Conservation (phyloP, 2,329 filamentous ascomycete species). For the Onygenales sp. region DNA sequence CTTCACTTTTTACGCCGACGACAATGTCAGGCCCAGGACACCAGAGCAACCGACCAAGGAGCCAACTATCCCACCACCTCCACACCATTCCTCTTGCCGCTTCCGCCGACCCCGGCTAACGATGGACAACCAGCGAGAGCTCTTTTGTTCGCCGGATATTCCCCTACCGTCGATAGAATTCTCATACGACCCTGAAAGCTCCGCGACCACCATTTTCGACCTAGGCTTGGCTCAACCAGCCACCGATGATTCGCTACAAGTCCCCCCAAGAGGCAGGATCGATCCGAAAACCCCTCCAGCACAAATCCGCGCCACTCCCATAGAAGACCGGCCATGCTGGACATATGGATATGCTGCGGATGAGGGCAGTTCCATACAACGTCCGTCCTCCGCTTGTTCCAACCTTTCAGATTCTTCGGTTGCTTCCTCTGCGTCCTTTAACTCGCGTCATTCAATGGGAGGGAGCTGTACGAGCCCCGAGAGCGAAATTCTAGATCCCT, state of each 20-base stretch:
- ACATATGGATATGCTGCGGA: constrained; percentile 22
- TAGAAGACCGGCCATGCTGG: constrained; percentile 24
- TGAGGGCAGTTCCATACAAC: constrained; percentile 37
- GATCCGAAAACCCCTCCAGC: constrained; percentile 35
- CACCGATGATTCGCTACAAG: constrained; percentile 27
- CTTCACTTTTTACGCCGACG: constrained; percentile 32
- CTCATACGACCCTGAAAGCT: constrained; percentile 11
- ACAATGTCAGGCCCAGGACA: constrained; percentile 30
- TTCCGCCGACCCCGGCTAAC: constrained; percentile 31
- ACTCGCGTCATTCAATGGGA: constrained; percentile 47
- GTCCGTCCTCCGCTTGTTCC: constrained; percentile 50
- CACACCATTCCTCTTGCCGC: constrained; percentile 34
- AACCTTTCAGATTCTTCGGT: constrained; percentile 53
- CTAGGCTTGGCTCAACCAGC: constrained; percentile 14
- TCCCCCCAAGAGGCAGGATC: constrained; percentile 29
- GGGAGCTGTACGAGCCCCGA: constrained; percentile 54
- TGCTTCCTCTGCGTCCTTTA: constrained; percentile 49
- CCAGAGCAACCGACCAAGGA: constrained; percentile 31
- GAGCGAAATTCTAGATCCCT: constrained; percentile 49
- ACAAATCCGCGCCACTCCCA: constrained; percentile 32
- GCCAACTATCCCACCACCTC: constrained; percentile 34
- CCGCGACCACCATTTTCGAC: constrained; percentile 6
- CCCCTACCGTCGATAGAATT: constrained; percentile 36
- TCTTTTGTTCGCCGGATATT: constrained; percentile 27
- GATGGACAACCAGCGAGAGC: constrained; percentile 24